phyloP scores from a whole-genome alignment of 192 early-diverging fungal species.

The Coemansia sp. region DNA sequence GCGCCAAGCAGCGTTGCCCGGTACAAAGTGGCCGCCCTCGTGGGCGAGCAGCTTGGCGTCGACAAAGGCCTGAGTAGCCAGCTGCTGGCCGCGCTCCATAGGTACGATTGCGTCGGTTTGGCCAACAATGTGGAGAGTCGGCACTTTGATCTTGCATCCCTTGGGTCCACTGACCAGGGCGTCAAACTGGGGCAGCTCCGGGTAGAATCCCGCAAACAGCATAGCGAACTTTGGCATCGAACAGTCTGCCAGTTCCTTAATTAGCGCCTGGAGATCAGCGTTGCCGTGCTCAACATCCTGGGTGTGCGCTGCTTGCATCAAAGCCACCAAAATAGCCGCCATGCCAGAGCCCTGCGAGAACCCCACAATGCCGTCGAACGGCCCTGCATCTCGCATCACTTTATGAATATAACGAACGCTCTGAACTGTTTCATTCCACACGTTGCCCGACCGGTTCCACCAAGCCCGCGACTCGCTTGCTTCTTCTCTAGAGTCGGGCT shows the following conservation, averaged over 20 bases:
- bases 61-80: slow-evolving; percentile 21
- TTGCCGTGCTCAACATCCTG: neutral
- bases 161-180: neutral
- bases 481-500: neutral
- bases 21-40: slow-evolving; percentile 39
- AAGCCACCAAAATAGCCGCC: slow-evolving; percentile 26
- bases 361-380: slow-evolving; percentile 41
- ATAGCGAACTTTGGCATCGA: slow-evolving; percentile 16
- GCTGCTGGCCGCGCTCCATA: slow-evolving; percentile 18
- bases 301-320: slow-evolving; percentile 7
- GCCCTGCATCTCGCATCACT: slow-evolving; percentile 15
- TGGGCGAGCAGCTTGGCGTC: slow-evolving; percentile 7
- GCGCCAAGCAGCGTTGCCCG: slow-evolving; percentile 32
- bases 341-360: slow-evolving; percentile 50
- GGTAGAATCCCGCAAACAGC: slow-evolving; percentile 30
- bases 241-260: neutral
- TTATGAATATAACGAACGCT: slow-evolving; percentile 3
- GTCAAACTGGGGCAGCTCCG: slow-evolving; percentile 19
- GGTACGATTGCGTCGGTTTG: slow-evolving; percentile 22
- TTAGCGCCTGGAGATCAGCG: neutral
- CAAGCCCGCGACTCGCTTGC: slow-evolving; percentile 3
- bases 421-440: slow-evolving; percentile 15
- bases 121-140: slow-evolving; percentile 26
- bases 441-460: slow-evolving; percentile 27
- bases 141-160: neutral